Base-by-base conservation (phyloP, 1,284 basidiomycete genomes). In the Puccinia hordei region DNA sequence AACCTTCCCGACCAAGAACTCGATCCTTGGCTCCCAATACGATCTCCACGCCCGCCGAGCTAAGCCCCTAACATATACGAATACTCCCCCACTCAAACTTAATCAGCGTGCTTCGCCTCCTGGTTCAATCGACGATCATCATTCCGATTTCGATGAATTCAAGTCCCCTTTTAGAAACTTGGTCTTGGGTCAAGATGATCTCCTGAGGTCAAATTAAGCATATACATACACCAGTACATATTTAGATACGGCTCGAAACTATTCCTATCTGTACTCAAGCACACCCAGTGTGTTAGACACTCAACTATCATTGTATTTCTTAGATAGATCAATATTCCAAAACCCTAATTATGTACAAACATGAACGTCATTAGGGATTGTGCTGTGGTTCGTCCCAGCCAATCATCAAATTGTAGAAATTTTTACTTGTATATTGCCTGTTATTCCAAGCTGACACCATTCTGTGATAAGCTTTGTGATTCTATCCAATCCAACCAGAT, bases 81-180 rank as follows among this genome's bases (percentile, higher is more conserved):
- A 10, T 17, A 2, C 15, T 59, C 27, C 27, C 27, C 57, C n/a
- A 15, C 57, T 30, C 30, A 33, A 8, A 2, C 57, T 59, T 15
- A 2, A 17, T 33, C 27, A 33, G 1, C 24, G 8, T 17, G 33
- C 57, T 8, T 27, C 22, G 9, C 27, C 1, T 8, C 57, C 57
- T 13, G 15, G 15, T 1, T 6, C 57, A 33, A 4, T 33, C 24
- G 27, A 3, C 27, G 22, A 30, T 59, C 27, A 33, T 41, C 38
- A 66, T 66, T 10, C 63, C 19, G 19, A 66, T n/a, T 41, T 44
- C 35, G n/a, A 66, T 24, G n/a, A 66, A 44, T 66, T 46, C 35
- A 66, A 66, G 35, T 66, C 63, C 17, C 63, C 63, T 2, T 66
- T 66, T 66, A 66, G 63, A 27, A 66, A 66, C 63, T 66, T 66